Conservation (phyloP, 345 rosid genomes). For the Populus alba region DNA sequence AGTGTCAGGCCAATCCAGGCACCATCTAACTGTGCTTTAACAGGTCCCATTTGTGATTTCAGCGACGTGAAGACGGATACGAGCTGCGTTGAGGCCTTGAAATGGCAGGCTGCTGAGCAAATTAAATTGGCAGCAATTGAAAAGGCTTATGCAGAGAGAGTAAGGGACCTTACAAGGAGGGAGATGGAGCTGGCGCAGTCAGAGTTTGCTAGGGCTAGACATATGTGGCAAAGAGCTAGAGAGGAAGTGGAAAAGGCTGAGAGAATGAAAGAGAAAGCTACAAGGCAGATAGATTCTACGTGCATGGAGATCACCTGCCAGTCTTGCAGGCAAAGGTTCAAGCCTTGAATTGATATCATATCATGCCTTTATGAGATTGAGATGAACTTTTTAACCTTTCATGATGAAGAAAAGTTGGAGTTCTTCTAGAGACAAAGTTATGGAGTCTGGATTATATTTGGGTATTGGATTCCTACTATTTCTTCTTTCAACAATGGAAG, state of each 20-base stretch:
- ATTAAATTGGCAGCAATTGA: slow-evolving; percentile 76
- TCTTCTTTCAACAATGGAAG: neutral
- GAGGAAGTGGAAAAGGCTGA: slow-evolving; percentile 84
- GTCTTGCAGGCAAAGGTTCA: slow-evolving; percentile 90
- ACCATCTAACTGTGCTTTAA: slow-evolving; percentile 18
- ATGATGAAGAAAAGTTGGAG: neutral
- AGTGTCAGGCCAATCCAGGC: slow-evolving; percentile 58
- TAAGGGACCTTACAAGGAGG: slow-evolving; percentile 80
- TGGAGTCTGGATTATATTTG: slow-evolving; percentile 26
- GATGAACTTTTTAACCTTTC: neutral
- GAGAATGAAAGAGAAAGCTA: slow-evolving; percentile 72
- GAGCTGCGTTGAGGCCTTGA: slow-evolving; percentile 56
- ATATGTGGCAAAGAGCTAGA: slow-evolving; percentile 83
- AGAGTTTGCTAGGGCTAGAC: slow-evolving; percentile 79
- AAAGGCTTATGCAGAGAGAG: slow-evolving; percentile 90
- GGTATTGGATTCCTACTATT: slow-evolving; percentile 26
- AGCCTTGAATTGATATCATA: slow-evolving; percentile 34
- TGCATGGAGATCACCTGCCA: slow-evolving; percentile 98
- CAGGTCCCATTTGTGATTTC: slow-evolving; percentile 27
- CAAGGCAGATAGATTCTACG: slow-evolving; percentile 59
- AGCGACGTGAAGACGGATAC: slow-evolving; percentile 25
- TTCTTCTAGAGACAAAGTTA: slow-evolving; percentile 25
- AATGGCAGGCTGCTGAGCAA: slow-evolving; percentile 95
- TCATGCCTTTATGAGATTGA: neutral
- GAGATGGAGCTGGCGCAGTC: slow-evolving; percentile 96